Conservation (phyloP, 768 basidiomycete genomes). For the Gyrodon lividus region DNA sequence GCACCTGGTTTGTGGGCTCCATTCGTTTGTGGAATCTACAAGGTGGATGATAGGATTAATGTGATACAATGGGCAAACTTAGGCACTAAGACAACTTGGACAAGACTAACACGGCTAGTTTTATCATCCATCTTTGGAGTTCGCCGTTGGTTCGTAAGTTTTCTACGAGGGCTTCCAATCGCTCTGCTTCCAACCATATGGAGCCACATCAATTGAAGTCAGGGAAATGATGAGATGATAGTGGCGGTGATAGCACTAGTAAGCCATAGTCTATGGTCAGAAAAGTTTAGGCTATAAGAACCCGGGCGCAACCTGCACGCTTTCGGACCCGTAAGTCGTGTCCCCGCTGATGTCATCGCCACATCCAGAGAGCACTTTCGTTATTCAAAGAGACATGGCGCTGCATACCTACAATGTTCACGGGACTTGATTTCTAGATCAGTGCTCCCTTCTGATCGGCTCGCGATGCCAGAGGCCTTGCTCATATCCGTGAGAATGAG, state of each 20-base stretch:
- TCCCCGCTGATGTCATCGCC: too few species aligned
- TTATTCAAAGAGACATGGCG: not conserved
- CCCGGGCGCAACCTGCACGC: not conserved
- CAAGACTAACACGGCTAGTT: too few species aligned
- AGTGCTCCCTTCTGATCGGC: too few species aligned
- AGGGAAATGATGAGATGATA: not conserved
- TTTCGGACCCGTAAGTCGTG: not conserved
- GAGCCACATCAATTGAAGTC: not conserved
- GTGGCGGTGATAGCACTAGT: not conserved
- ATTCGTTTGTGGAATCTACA: too few species aligned
- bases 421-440: too few species aligned
- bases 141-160: not conserved
- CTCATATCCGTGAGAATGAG: too few species aligned
- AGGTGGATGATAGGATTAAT: too few species aligned
- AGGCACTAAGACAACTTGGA: too few species aligned
- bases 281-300: not conserved
- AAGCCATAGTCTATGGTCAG: not conserved
- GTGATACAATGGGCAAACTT: too few species aligned
- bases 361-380: not conserved
- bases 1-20: not conserved
- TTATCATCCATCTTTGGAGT: too few species aligned
- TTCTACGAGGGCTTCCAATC: not conserved
- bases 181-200: too few species aligned
- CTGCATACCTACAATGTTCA: not conserved
- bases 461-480: too few species aligned